Base-by-base conservation (phyloP, 2,329 filamentous ascomycete genomes). In the Sarocladiaceae sp. region DNA sequence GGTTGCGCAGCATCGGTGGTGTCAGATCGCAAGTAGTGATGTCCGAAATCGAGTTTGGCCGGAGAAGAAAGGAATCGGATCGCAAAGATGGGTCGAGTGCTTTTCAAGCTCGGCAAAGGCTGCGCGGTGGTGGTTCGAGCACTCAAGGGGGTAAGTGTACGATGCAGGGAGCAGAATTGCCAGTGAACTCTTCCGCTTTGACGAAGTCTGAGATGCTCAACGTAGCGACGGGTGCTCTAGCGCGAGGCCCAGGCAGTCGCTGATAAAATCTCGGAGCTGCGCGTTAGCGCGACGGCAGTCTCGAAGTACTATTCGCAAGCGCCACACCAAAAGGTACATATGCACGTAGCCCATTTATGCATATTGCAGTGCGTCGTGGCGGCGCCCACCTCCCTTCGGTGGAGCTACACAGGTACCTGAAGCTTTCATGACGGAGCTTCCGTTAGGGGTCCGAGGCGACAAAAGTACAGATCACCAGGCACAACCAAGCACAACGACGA, bases 391-490 rank as follows among this genome's bases (percentile, higher is more conserved):
- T n/a, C n/a, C n/a, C n/a, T n/a, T n/a, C n/a, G 23, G n/a, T 4
- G 6, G 37, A 41, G 37, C 37, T n/a, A n/a, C n/a, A n/a, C n/a
- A n/a, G n/a, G n/a, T n/a, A n/a, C n/a, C n/a, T n/a, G n/a, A n/a
- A n/a, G n/a, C 37, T 15, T 18, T 23, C 6, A 41, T 41, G 37
- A 41, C 37, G 37, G 15, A 41, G 37, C 23, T 41, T 13, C 15
- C 29, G 37, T 41, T 41, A 41, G 37, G 37, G 37, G 37, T 41
- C 37, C 37, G 29, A 29, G 37, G 26, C 15, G 23, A 41, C 37
- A 29, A 41, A 41, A 41, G 37, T 41, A 41, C 37, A 41, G 37
- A 41, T 41, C 37, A 41, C n/a, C 37, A 11, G 13, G 18, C n/a
- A n/a, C n/a, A n/a, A n/a, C n/a, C n/a, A n/a, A n/a, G n/a, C n/a